Base-by-base conservation (phyloP, 208 protist species). In the Entamoeba nuttalli region DNA sequence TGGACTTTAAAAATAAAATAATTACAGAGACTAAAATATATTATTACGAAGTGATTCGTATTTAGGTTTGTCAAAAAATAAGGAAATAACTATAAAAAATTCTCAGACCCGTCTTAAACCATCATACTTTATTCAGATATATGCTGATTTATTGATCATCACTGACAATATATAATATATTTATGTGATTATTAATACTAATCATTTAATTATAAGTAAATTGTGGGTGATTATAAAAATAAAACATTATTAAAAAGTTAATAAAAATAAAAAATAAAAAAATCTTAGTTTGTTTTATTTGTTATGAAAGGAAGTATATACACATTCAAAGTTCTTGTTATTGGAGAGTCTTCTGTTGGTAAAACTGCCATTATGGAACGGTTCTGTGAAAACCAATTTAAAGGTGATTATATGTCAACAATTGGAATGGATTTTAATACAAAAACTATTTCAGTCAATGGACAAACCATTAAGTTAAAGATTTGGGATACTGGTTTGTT, bases 401-500 rank as follows among this genome's bases (percentile, higher is more conserved):
- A 93, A 51, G 14, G 30, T 9, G 14, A 50, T 48, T 93, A 93
- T 93, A 21, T 17, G n/a, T 30, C 30, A 93, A 93, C 73, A 11
- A 50, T 93, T 50, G 73, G 73, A 14, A 48, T 93, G 17, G 73
- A 93, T n/a, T 93, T 93, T 50, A 51, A 51, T 17, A 51, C 73
- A 21, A 93, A 93, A 48, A 51, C 73, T 4, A 48, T 93, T 19
- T 93, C 44, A 44, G 21, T 21, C 4, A n/a, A 93, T 51, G 44
- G 73, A 51, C 52, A 55, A 55, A 19, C 0, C 5, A 19, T 55
- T 19, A 55, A 55, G 3, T 44, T 93, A 51, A 35, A 21, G 11
- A 35, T 93, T 17, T 95, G 95, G 95, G 95, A 95, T 94, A 95
- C 95, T 71, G 95, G 52, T 55, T 55, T 55, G 52, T 55, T 11